These are phyloP conservation scores for Angomonas ambiguus DNA, from an alignment of 208 protist genomes.

Conservation along the genomic window DNA sequence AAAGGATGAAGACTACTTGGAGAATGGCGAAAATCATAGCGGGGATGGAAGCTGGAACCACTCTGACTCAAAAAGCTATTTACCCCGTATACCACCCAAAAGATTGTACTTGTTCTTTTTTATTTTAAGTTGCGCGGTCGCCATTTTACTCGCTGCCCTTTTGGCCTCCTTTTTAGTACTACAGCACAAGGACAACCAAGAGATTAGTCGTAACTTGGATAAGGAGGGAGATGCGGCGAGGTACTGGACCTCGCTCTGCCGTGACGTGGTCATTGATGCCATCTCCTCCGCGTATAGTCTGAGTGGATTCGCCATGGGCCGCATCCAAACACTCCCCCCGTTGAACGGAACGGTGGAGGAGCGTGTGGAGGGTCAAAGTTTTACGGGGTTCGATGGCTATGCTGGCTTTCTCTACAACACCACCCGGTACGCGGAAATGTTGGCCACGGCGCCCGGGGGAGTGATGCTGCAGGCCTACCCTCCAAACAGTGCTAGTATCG, in stretches of 20 bases:
- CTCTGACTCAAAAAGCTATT: background rate
- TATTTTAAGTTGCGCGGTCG: background rate
- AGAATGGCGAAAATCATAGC: background rate
- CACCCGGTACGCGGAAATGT: background rate
- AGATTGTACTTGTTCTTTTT: background rate
- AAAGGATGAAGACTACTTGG: background rate
- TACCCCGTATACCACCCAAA: background rate
- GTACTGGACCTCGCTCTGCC: conserved; percentile 15
- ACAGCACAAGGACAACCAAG: conserved; percentile 12
- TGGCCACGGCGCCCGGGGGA: conserved; percentile 51
- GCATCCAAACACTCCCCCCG: conserved; percentile 27
- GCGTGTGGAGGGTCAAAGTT: conserved; percentile 25
- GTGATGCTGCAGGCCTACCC: conserved; percentile 40
- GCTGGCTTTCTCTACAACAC: conserved; percentile 8
- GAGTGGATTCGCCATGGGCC: conserved; percentile 26
- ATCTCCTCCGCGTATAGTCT: conserved; percentile 19
- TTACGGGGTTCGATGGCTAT: conserved; percentile 26
- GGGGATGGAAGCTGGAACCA: background rate
- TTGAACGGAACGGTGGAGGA: conserved; percentile 26
- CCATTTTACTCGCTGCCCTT: conserved; percentile 9
- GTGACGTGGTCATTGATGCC: conserved; percentile 20
- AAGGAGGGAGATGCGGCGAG: conserved; percentile 16
- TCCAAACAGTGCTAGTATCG: background rate
- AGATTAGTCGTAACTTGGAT: background rate
- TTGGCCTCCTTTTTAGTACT: conserved; percentile 14